These are phyloP conservation scores for Pisolithus sp. DNA, from an alignment of 768 basidiomycete species.

Conservation along the genomic window DNA sequence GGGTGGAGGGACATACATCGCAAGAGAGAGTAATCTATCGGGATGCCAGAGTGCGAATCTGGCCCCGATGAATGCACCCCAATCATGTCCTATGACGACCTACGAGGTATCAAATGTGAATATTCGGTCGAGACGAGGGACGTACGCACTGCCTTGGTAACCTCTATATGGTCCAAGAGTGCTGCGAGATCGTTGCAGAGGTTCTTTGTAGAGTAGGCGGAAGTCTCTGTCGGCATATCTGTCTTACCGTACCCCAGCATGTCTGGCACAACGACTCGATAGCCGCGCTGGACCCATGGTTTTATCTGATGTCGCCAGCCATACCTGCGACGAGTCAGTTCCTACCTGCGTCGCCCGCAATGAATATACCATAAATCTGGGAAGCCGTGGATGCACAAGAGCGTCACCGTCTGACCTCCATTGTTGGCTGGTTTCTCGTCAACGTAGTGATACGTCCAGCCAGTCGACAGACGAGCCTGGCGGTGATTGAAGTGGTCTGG, in stretches of 20 bases:
- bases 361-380: slow-evolving; percentile 49
- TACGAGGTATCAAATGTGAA: slow-evolving; percentile 8
- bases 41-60: slow-evolving; percentile 74
- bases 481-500: slow-evolving; percentile 45
- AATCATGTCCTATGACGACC: slow-evolving; percentile 77
- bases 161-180: slow-evolving; percentile 50
- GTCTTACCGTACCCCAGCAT: slow-evolving; percentile 59
- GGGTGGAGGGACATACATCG: slow-evolving; percentile 40
- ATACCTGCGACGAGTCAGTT: slow-evolving; percentile 37
- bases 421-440: slow-evolving; percentile 53
- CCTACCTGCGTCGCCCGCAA: not conserved
- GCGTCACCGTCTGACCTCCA: slow-evolving; percentile 34
- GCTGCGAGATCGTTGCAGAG: slow-evolving; percentile 60
- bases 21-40: slow-evolving; percentile 49
- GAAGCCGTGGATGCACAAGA: slow-evolving; percentile 78
- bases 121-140: not conserved
- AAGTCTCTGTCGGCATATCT: slow-evolving; percentile 50
- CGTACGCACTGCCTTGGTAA: slow-evolving; percentile 47
- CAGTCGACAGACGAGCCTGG: slow-evolving; percentile 47
- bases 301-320: slow-evolving; percentile 73
- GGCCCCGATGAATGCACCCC: slow-evolving; percentile 61
- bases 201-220: slow-evolving; percentile 53
- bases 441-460: slow-evolving; percentile 63
- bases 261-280: slow-evolving; percentile 50
- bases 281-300: slow-evolving; percentile 58